Conservation (phyloP, 768 basidiomycete species). For the Hebeloma cylindrosporum region DNA sequence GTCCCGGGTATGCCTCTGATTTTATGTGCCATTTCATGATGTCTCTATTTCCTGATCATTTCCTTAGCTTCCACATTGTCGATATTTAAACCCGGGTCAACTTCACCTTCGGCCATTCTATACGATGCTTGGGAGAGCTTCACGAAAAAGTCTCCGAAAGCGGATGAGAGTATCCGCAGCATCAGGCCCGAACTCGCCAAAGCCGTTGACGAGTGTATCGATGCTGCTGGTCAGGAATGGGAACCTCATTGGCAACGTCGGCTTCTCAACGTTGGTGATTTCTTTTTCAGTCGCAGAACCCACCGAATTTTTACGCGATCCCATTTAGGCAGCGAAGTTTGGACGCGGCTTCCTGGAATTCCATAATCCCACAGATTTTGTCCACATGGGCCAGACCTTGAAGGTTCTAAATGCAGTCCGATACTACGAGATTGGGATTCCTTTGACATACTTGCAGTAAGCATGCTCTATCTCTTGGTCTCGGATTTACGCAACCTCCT, state of each 20-base stretch:
- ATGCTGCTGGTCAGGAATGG: slow-evolving; percentile 92
- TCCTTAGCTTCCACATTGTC: slow-evolving; percentile 68
- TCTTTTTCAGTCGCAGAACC: slow-evolving; percentile 10
- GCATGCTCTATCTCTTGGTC: slow-evolving; percentile 24
- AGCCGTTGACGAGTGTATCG: slow-evolving; percentile 90
- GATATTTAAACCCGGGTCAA: slow-evolving; percentile 91
- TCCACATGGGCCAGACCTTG: slow-evolving; percentile 88
- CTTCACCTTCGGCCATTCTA: slow-evolving; percentile 86
- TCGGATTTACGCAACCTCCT: not conserved
- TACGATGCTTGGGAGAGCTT: slow-evolving; percentile 94
- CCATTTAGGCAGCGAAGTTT: slow-evolving; percentile 86
- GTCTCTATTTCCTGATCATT: slow-evolving; percentile 4
- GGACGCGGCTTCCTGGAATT: slow-evolving; percentile 92
- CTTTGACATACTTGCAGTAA: slow-evolving; percentile 88
- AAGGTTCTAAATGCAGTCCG: slow-evolving; percentile 94
- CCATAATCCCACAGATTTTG: slow-evolving; percentile 89
- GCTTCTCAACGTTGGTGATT: slow-evolving; percentile 66
- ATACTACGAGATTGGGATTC: slow-evolving; percentile 90
- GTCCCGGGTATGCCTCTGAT: slow-evolving; percentile 86
- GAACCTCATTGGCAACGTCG: slow-evolving; percentile 88
- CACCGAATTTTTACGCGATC: not conserved
- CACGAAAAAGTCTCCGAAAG: slow-evolving; percentile 78
- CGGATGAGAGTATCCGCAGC: slow-evolving; percentile 88
- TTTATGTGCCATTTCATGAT: not conserved
- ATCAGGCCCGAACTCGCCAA: slow-evolving; percentile 83